Base-by-base conservation (phyloP, 768 basidiomycete genomes). In the Leccinellum luteum region DNA sequence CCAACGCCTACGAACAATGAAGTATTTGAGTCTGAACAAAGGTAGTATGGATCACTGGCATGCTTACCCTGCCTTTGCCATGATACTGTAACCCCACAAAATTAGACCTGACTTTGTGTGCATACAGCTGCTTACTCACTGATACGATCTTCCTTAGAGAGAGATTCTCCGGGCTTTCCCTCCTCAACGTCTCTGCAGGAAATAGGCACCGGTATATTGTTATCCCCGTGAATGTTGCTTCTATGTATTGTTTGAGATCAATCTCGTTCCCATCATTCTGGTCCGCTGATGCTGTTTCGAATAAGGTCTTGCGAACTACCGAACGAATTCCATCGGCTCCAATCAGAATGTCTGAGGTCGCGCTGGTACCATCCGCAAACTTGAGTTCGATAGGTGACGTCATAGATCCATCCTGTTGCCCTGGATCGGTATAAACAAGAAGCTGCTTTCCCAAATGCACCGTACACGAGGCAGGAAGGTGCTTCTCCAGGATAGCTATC, bases 181-280 rank as follows among this genome's bases (percentile, higher is more conserved):
- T 60, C 23, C 54, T 57, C 52, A 81, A 54, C 1, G 56, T 52
- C 17, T 74, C 69, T 2, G 67, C 68, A 4, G 76, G 59, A 23
- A 80, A 57, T 14, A 81, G 60, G 3, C 57, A 66, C 3, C 80
- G 71, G 53, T 81, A 81, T 1, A 72, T 70, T 2, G 67, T 52
- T 1, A 69, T 72, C 8, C 82, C 81, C 1, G 74, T 79, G 69
- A 76, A 82, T 0, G 62, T 63, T 8, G 80, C 74, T 7, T 70
- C 58, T 0, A 61, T 38, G 15, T 54, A 60, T 14, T 64, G 56
- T 17, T 15, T 56, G 6, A 64, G 25, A 25, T 67, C 51, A 0
- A 32, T 12, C 6, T 47, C 14, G 38, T 43, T 17, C 2, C 19
- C 38, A 17, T 31, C 17, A 1, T 17, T 3, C 1, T 43, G 3